phyloP scores from a whole-genome alignment of 495 filamentous ascomycete genomes.

The Daldinia loculata region DNA sequence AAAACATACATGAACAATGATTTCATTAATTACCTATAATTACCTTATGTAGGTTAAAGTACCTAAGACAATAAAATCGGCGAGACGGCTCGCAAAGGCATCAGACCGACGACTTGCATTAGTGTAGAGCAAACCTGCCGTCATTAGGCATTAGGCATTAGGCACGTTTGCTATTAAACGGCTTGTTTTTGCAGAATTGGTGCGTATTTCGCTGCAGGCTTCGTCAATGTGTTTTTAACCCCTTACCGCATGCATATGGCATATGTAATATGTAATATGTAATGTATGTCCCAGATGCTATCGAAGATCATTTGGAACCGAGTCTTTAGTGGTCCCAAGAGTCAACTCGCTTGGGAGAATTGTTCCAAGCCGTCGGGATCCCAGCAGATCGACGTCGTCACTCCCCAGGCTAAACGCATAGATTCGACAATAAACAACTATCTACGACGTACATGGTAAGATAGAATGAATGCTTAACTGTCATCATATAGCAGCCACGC shows the following conservation, averaged over 20 bases:
- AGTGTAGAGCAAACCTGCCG: conserved; percentile 35
- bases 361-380: conserved; percentile 43
- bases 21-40: neutral
- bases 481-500: neutral
- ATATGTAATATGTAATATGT: neutral
- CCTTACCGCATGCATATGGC: conserved; percentile 31
- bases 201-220: conserved; percentile 25
- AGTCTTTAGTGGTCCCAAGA: conserved; percentile 21
- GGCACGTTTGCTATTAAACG: conserved; percentile 10
- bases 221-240: conserved; percentile 18
- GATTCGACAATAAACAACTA: neutral
- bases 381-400: conserved; percentile 9
- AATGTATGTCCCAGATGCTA: conserved; percentile 29
- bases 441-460: neutral
- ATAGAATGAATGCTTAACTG: neutral
- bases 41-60: no score
- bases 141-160: neutral
- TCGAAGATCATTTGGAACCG: conserved; percentile 31
- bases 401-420: conserved; percentile 1
- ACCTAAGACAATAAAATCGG: conserved; percentile 1
- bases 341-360: conserved; percentile 33
- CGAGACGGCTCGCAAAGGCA: conserved; percentile 27
- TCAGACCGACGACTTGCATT: conserved; percentile 28
- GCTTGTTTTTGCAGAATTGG: conserved; percentile 22
- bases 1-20: conserved; percentile 8